Percentiles rank a stretch among this genome's conserved stretches.
Conservation (phyloP, 345 rosid genomes). For the Atalantia buxifolia region DNA sequence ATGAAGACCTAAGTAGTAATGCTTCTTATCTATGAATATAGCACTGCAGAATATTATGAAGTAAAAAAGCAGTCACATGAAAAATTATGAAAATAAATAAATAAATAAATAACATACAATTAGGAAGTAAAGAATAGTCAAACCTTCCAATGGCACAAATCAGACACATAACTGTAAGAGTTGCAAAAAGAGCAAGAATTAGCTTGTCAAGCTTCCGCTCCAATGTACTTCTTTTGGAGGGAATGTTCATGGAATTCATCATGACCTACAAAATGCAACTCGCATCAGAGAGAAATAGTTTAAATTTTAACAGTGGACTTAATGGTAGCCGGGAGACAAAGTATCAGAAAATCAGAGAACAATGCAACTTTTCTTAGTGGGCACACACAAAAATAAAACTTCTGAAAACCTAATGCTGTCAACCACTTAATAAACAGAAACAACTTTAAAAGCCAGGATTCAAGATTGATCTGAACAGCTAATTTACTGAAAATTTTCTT, state of each 20-base stretch:
- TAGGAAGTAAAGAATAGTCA: constrained; percentile 14
- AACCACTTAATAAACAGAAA: not conserved
- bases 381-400: constrained; percentile 13
- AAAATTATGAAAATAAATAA: constrained; percentile 3
- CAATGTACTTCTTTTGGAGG: constrained; percentile 97
- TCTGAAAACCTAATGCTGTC: not conserved
- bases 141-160: constrained; percentile 96
- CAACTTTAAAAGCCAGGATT: not conserved
- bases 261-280: constrained; percentile 65
- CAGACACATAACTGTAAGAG: constrained; percentile 83
- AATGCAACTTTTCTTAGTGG: constrained; percentile 5
- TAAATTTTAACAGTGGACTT: constrained; percentile 7
- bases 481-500: not conserved
- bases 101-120: constrained; percentile 10
- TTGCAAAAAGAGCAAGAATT: constrained; percentile 78
- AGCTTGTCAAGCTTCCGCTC: constrained; percentile 99
- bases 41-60: constrained; percentile 63
- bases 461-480: not conserved
- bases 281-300: constrained; percentile 22
- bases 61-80: constrained; percentile 16
- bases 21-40: constrained; percentile 69
- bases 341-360: not conserved
- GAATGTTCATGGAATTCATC: constrained; percentile 99
- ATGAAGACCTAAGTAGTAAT: constrained; percentile 63
- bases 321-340: not conserved